Percentiles rank a stretch among this genome's conserved stretches.
These are phyloP conservation scores for Parascedosporium putredinis DNA, from an alignment of 2,329 filamentous ascomycete genomes.

Conservation along the genomic window DNA sequence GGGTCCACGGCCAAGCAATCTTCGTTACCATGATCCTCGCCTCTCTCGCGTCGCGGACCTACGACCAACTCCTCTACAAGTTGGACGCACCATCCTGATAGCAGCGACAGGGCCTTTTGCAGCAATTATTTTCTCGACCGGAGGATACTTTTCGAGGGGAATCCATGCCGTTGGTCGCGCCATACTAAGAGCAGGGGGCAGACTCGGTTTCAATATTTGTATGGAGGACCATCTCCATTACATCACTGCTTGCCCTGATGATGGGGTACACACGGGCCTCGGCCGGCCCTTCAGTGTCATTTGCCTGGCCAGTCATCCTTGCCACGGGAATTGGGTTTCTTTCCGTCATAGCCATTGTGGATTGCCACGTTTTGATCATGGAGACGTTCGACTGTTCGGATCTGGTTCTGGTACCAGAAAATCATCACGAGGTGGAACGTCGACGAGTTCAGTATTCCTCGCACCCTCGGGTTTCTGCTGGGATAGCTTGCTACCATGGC, in stretches of 20 bases:
- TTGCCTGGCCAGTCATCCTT: slow-evolving; percentile 55
- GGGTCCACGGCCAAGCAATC: slow-evolving; percentile 70
- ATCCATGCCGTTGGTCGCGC: neutral
- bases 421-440: neutral
- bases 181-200: neutral
- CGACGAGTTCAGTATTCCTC: slow-evolving; percentile 55
- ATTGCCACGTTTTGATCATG: slow-evolving; percentile 70
- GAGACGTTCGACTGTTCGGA: slow-evolving; percentile 75
- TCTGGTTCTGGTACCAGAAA: slow-evolving; percentile 49
- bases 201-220: slow-evolving; percentile 16
- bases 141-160: neutral
- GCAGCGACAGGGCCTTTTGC: neutral
- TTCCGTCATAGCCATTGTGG: slow-evolving; percentile 61
- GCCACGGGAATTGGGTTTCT: slow-evolving; percentile 59
- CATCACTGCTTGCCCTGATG: slow-evolving; percentile 55
- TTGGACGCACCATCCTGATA: neutral
- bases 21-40: slow-evolving; percentile 63
- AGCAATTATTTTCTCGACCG: neutral
- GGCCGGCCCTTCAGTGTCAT: slow-evolving; percentile 47
- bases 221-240: slow-evolving; percentile 54
- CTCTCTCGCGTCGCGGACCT: slow-evolving; percentile 59
- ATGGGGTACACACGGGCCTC: slow-evolving; percentile 59
- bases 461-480: slow-evolving; percentile 63
- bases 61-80: slow-evolving; percentile 26
- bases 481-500: slow-evolving; percentile 59